These are phyloP conservation scores for Megacollybia marginata DNA, from an alignment of 768 basidiomycete species.

Conservation along the genomic window DNA sequence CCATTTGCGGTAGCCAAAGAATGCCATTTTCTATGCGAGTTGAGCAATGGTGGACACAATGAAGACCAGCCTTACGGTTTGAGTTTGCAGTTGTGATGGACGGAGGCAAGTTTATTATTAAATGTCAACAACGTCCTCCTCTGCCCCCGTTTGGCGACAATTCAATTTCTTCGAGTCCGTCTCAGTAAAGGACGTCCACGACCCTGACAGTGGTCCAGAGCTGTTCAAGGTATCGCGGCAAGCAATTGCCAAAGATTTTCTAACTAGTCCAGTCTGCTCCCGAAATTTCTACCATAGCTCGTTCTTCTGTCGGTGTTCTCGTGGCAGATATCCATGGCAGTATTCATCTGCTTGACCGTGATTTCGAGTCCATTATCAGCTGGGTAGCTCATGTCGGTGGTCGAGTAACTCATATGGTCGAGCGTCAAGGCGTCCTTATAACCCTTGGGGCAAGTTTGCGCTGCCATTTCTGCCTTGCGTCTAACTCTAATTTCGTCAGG, in stretches of 20 bases:
- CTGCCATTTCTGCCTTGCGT: background rate
- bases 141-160: slow-evolving; percentile 54
- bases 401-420: slow-evolving; percentile 81
- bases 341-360: slow-evolving; percentile 65
- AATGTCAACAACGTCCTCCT: no score
- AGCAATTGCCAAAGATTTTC: no score
- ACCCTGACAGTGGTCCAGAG: slow-evolving; percentile 67
- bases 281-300: slow-evolving; percentile 66
- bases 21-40: slow-evolving; percentile 44
- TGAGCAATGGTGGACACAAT: no score
- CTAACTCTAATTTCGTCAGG: slow-evolving; percentile 35
- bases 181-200: slow-evolving; percentile 72
- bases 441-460: slow-evolving; percentile 71
- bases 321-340: slow-evolving; percentile 85
- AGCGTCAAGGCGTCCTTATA: slow-evolving; percentile 74
- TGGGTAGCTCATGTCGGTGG: slow-evolving; percentile 81
- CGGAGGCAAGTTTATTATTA: no score
- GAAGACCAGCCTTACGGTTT: no score
- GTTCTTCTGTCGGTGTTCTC: slow-evolving; percentile 59
- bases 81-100: no score
- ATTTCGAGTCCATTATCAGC: slow-evolving; percentile 62
- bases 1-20: slow-evolving; percentile 79
- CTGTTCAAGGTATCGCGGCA: slow-evolving; percentile 62
- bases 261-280: slow-evolving; percentile 10
- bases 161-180: slow-evolving; percentile 85